These are phyloP conservation scores for Tardiomyces depauwii DNA, from an alignment of 1,139 yeast genomes.

Conservation along the genomic window DNA sequence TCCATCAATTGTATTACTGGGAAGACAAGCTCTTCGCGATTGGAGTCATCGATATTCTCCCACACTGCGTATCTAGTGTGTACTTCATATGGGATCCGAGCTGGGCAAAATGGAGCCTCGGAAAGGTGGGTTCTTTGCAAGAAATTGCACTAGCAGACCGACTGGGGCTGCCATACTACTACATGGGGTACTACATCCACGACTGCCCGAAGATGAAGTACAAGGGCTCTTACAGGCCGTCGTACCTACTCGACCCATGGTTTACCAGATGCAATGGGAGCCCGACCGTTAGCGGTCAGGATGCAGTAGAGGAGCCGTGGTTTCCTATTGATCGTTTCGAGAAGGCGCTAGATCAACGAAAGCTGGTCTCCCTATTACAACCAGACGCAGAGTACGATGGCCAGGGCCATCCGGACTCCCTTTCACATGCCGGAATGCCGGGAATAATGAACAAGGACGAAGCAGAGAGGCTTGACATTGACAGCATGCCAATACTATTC, in stretches of 20 bases:
- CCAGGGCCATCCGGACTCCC: background rate
- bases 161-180: constrained; percentile 39
- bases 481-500: background rate
- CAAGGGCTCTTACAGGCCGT: constrained; percentile 48
- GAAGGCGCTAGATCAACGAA: background rate
- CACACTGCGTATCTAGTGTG: constrained; percentile 69
- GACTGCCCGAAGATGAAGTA: constrained; percentile 78
- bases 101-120: constrained; percentile 56
- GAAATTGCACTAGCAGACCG: constrained; percentile 44
- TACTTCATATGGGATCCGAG: constrained; percentile 88
- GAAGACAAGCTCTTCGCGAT: constrained; percentile 59
- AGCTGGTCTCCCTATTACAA: background rate
- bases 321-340: background rate
- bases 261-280: background rate
- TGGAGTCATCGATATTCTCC: constrained; percentile 69
- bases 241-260: constrained; percentile 25
- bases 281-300: background rate
- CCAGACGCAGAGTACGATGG: background rate
- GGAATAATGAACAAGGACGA: background rate
- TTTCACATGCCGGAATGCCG: background rate
- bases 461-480: background rate
- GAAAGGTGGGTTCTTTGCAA: constrained; percentile 64
- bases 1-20: constrained; percentile 67
- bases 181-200: constrained; percentile 63
- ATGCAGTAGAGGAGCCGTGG: background rate